Evolutionary conservation across 164 flowering plant genomes (phyloP), one percentile per base, ranked within the genome.

Genomic region (Tinospora cordifolia): DNA sequence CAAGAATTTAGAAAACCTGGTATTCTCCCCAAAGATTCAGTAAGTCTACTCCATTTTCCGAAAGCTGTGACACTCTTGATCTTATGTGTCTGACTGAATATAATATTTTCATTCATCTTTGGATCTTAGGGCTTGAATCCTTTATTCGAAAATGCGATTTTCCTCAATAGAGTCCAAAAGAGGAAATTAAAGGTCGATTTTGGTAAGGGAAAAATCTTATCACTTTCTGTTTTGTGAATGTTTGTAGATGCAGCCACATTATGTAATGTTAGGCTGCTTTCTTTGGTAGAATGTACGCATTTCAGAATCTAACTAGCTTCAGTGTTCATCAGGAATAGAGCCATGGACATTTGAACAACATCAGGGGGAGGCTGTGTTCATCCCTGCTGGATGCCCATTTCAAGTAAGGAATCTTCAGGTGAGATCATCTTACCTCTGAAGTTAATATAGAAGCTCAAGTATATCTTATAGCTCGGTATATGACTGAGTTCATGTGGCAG

Each of bases 311-410:
- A 68, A 17, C 38, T 69, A 71, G 44, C 21, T 14, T n/a, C 49
- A 3, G 21, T 19, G 25, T 63, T 67, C 41, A 15, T 44, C 76
- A 94, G 99, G 90, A 69, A 83, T 94, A n/a, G 96, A 92, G 79
- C 96, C 99, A 4, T 92, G 97, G 97, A 85, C 93, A 44, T 86
- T 94, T 75, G 87, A 89, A 69, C 99, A 94, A 81, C 80, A 83
- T 75, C 68, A 86, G 40, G 93, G 97, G 60, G 85, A 92, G 79
- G 97, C 97, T 68, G 85, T 94, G 25, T 90, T 92, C 76, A 69
- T 94, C 36, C 97, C 99, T 65, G 88, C 99, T 74, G 99, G 99
- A 62, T 92, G 97, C 71, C 90, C 99, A 67, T 88, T 85, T 74
- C 99, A 94, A 84, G 83, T 82, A 27, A 83, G 89, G 71, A 86